Conservation (phyloP, 2,329 filamentous ascomycete species). For the Acrodontium crateriforme region DNA sequence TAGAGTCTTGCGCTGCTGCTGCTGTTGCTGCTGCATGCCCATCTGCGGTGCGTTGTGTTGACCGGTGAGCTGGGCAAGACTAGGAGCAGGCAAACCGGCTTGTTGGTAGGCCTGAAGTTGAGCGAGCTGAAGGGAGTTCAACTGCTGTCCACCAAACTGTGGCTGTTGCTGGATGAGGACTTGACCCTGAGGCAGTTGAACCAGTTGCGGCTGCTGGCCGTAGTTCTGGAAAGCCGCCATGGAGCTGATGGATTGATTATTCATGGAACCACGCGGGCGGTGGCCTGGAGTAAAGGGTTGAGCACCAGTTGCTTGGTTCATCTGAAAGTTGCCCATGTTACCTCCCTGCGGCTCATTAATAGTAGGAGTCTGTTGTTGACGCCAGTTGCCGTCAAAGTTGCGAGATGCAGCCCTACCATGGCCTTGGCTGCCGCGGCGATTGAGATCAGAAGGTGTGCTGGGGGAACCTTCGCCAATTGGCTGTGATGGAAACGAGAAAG, state of each 20-base stretch:
- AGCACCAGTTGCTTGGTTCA: constrained; percentile 55
- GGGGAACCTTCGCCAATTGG: constrained; percentile 38
- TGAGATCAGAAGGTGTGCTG: constrained; percentile 45
- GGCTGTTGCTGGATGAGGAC: constrained; percentile 67
- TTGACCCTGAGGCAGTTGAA: constrained; percentile 72
- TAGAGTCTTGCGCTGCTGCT: constrained; percentile 92
- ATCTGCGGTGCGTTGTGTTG: constrained; percentile 23
- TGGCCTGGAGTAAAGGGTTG: constrained; percentile 85
- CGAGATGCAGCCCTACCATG: constrained; percentile 74
- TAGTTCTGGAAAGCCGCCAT: constrained; percentile 65
- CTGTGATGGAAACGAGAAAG: constrained; percentile 52
- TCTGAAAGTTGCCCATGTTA: constrained; percentile 49
- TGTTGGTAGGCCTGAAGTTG: constrained; percentile 89
- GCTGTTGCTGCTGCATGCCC: constrained; percentile 56
- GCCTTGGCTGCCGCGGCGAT: constrained; percentile 61
- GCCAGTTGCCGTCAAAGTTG: constrained; percentile 98
- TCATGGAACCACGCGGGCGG: constrained; percentile 70
- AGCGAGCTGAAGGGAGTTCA: constrained; percentile 76
- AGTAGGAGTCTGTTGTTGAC: constrained; percentile 52
- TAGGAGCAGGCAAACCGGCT: constrained; percentile 53
- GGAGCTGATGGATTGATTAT: constrained; percentile 62
- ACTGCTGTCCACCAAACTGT: constrained; percentile 70
- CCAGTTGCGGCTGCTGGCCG: constrained; percentile 76
- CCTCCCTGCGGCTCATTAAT: constrained; percentile 31
- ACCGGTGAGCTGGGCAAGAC: constrained; percentile 29